A percentile compares a stretch with the other conserved stretches of the same genome.
These are phyloP conservation scores for Pichia heedii DNA, from an alignment of 805 yeast genomes.

Conservation along the genomic window DNA sequence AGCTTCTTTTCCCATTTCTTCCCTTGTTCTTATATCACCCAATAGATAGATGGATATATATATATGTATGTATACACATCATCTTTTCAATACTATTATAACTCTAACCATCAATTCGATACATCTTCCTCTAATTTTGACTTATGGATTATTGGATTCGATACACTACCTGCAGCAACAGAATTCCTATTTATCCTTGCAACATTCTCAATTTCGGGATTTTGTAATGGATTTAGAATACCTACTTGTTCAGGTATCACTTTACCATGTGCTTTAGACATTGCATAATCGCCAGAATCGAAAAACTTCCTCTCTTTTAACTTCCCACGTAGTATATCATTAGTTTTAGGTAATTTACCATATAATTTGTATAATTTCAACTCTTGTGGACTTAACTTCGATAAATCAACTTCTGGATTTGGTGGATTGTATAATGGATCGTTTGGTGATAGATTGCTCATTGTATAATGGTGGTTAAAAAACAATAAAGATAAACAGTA, in stretches of 20 bases:
- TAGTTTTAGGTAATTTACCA: conserved; percentile 77
- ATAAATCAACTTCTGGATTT: conserved; percentile 34
- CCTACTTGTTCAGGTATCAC: conserved; percentile 21
- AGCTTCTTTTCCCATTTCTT: no score
- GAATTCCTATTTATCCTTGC: conserved; percentile 53
- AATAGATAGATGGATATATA: no score
- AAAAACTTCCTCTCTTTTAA: conserved; percentile 84
- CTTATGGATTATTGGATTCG: conserved; percentile 19
- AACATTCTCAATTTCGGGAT: conserved; percentile 50
- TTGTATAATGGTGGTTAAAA: no score
- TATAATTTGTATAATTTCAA: conserved; percentile 67
- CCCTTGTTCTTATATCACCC: no score
- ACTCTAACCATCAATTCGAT: neutral
- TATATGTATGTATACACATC: no score
- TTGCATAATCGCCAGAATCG: conserved; percentile 91
- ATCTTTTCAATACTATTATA: no score
- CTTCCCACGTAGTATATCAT: conserved; percentile 65
- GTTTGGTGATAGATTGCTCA: conserved; percentile 20
- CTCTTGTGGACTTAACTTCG: conserved; percentile 69
- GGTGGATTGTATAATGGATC: conserved; percentile 42
- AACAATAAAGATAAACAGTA: no score
- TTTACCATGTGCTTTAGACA: conserved; percentile 53
- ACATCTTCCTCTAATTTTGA: conserved; percentile 39
- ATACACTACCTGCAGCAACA: conserved; percentile 21
- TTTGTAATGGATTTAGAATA: conserved; percentile 29